Base-by-base conservation (phyloP, 129 eudicot genomes). In the Arctium lappa region DNA sequence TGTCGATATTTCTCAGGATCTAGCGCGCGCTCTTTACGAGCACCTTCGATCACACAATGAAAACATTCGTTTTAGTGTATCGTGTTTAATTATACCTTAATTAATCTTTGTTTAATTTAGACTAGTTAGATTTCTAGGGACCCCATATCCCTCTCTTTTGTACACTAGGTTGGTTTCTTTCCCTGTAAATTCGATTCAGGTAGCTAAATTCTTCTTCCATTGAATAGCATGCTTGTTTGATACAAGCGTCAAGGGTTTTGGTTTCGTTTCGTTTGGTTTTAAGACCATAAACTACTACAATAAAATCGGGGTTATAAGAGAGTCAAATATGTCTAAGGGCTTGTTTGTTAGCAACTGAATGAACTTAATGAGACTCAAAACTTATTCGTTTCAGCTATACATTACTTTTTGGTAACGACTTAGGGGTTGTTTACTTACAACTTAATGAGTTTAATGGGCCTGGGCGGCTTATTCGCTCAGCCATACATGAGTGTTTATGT, bases 91-190 rank as follows among this genome's bases (percentile, higher is more conserved):
- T 56, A 69, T 68, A 76, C 72, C 81, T 75, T 75, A 68, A 69
- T 73, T 81, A 42, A 75, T 77, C 33, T 56, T 77, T 83, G 82
- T 83, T 77, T 60, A 60, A 60, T 16, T 73, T 84, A 84, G 87
- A 79, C 66, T 74, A 79, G 87, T 79, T 50, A 84, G 84, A 33
- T 73, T 44, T 66, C 8, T 84, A 73, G 83, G 83, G 80, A 65
- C 70, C 79, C 83, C 70, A 73, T 32, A 74, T 72, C 83, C 79
- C 82, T 79, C 72, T 76, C 40, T 84, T 74, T 79, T 84, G 87
- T 79, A 79, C 72, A 73, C 5, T 79, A 79, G 48, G 75, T 84
- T 79, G 60, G 69, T 79, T 79, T 74, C 60, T 79, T 79, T 84
- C 72, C 76, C 44, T 84, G 83, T 63, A 72, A 78, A 32, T 79